A percentile compares a stretch with the other conserved stretches of the same genome.
phyloP scores from a whole-genome alignment of 306 rosid species.

The Parietaria judaica region DNA sequence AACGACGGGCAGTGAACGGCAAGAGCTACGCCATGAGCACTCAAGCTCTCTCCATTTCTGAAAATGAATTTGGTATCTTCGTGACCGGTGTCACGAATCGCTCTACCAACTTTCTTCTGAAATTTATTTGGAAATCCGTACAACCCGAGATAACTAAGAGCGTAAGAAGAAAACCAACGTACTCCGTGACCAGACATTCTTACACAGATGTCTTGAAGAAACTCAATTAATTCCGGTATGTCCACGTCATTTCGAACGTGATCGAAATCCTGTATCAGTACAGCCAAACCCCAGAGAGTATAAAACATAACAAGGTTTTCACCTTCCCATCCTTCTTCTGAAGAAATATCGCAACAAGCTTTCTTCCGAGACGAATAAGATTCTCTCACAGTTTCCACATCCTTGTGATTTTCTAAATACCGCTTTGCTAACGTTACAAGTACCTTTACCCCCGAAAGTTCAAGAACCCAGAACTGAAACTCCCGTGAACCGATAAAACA shows the following conservation, averaged over 20 bases:
- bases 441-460: constrained; percentile 34
- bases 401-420: constrained; percentile 40
- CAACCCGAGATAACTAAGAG: constrained; percentile 53
- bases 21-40: constrained; percentile 69
- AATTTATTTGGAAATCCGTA: constrained; percentile 79
- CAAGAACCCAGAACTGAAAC: constrained; percentile 30
- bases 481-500: constrained; percentile 49
- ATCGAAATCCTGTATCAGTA: constrained; percentile 42
- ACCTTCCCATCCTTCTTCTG: constrained; percentile 74
- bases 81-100: constrained; percentile 42
- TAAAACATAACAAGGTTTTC: constrained; percentile 46
- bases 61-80: constrained; percentile 50
- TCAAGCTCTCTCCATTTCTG: constrained; percentile 36
- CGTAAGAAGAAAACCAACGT: constrained; percentile 62
- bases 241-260: constrained; percentile 19
- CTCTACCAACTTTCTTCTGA: constrained; percentile 52
- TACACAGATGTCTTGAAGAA: constrained; percentile 44
- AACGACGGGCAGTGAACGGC: constrained; percentile 62
- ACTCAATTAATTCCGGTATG: constrained; percentile 37
- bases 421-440: constrained; percentile 39
- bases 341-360: constrained; percentile 50
- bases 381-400: constrained; percentile 34
- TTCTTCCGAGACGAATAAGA: constrained; percentile 15
- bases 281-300: constrained; percentile 63
- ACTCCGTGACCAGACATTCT: constrained; percentile 45